These are phyloP conservation scores for Aureobasidium leucospermi DNA, from an alignment of 2,329 filamentous ascomycete genomes.

Conservation along the genomic window DNA sequence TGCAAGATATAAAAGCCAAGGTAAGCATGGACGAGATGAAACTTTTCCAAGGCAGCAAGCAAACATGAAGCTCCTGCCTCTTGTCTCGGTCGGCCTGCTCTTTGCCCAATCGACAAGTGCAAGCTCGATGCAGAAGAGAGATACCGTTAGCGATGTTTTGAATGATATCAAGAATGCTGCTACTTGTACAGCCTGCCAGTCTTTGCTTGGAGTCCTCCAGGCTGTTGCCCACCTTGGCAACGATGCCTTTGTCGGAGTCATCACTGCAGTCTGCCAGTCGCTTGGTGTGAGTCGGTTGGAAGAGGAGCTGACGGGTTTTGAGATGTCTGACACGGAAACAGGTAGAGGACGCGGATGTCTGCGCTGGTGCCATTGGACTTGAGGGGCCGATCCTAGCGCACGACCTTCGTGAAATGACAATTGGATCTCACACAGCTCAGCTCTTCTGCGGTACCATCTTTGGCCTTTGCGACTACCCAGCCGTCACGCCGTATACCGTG, in stretches of 20 bases:
- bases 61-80: constrained; percentile 2
- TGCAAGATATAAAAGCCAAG: neutral
- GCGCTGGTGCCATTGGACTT: constrained; percentile 43
- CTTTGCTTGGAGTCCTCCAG: constrained; percentile 35
- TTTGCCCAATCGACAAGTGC: neutral
- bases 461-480: constrained; percentile 47
- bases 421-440: constrained; percentile 44
- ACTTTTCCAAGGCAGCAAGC: neutral
- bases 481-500: constrained; percentile 37
- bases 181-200: constrained; percentile 30
- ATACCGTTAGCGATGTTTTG: constrained; percentile 7
- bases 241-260: constrained; percentile 31
- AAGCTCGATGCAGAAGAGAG: neutral
- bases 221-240: constrained; percentile 39
- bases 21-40: neutral
- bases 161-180: constrained; percentile 7
- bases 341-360: constrained; percentile 50
- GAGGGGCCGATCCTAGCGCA: constrained; percentile 50
- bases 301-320: neutral
- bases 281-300: constrained; percentile 25
- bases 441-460: constrained; percentile 48
- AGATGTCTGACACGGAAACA: neutral
- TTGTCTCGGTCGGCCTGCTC: neutral
- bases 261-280: constrained; percentile 31
- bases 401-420: constrained; percentile 39